phyloP scores from a whole-genome alignment of 768 basidiomycete genomes.

The Termitomyces titanicus region DNA sequence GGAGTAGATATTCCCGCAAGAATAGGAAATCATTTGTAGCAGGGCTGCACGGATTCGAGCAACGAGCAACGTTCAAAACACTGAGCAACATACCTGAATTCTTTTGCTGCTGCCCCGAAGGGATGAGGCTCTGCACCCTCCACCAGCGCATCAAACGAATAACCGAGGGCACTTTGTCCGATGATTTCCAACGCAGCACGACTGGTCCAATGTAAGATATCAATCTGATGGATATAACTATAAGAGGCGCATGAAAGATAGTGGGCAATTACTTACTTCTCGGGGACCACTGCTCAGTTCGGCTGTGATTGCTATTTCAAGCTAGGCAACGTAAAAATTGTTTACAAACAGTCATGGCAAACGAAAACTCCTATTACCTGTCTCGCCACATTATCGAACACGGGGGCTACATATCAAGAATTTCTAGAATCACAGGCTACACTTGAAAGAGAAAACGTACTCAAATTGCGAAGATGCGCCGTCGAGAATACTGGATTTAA shows the following conservation, averaged over 20 bases:
- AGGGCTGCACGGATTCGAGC: not conserved
- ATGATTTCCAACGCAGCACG: constrained; percentile 28
- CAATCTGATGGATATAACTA: constrained; percentile 16
- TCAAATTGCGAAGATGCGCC: constrained; percentile 27
- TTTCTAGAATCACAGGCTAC: not conserved
- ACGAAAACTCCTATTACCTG: constrained; percentile 6
- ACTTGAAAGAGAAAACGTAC: constrained; percentile 1
- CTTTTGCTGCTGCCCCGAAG: constrained; percentile 23
- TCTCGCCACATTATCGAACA: constrained; percentile 16
- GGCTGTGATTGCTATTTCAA: constrained; percentile 5
- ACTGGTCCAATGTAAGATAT: constrained; percentile 25
- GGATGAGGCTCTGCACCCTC: constrained; percentile 24
- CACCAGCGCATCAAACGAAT: constrained; percentile 25
- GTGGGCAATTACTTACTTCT: constrained; percentile 11
- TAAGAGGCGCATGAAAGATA: not conserved
- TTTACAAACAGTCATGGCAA: not conserved
- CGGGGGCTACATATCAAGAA: constrained; percentile 6
- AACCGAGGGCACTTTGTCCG: constrained; percentile 27
- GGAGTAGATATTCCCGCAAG: constrained; percentile 22
- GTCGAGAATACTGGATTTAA: constrained; percentile 37
- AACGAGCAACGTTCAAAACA: not conserved
- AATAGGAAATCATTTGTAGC: constrained; percentile 10
- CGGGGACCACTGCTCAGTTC: constrained; percentile 9
- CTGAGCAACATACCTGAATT: constrained; percentile 11
- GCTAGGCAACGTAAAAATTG: constrained; percentile 1